A percentile compares a stretch with the other conserved stretches of the same genome.
Evolutionary conservation across 768 basidiomycete genomes (phyloP).

Genomic region (Coprinellus aureogranulatus): DNA sequence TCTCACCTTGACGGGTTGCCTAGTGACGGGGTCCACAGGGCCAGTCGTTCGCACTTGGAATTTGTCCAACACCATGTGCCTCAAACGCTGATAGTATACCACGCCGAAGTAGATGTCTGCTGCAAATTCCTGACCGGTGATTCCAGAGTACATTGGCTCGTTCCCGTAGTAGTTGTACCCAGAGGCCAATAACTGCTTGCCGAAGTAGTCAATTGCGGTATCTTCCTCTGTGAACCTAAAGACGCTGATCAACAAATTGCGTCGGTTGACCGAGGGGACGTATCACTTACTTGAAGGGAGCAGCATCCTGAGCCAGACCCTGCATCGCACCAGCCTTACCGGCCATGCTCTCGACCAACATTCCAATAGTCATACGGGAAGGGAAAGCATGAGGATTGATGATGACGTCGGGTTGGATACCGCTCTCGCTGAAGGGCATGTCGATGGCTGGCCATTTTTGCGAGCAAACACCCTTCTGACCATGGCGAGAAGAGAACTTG

Average conservation of each 20-base stretch:
- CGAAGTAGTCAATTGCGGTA: slow-evolving; percentile 97
- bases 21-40: slow-evolving; percentile 91
- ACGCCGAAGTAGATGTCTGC: slow-evolving; percentile 99
- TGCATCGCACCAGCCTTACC: slow-evolving; percentile 99
- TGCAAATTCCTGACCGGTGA: slow-evolving; percentile 97
- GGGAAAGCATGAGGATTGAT: slow-evolving; percentile 99
- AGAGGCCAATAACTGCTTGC: slow-evolving; percentile 86
- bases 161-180: slow-evolving; percentile 99
- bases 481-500: slow-evolving; percentile 98
- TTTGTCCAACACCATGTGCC: slow-evolving; percentile 99
- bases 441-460: slow-evolving; percentile 98
- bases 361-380: slow-evolving; percentile 99
- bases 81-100: slow-evolving; percentile 96
- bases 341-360: slow-evolving; percentile 99
- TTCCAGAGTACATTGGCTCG: slow-evolving; percentile 99
- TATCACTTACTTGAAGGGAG: slow-evolving; percentile 85
- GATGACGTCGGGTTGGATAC: slow-evolving; percentile 98
- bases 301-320: slow-evolving; percentile 96
- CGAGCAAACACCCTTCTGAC: slow-evolving; percentile 99
- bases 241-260: slow-evolving; percentile 7
- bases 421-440: slow-evolving; percentile 99
- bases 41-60: slow-evolving; percentile 99
- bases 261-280: slow-evolving; percentile 1
- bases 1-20: slow-evolving; percentile 93
- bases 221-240: slow-evolving; percentile 90